Base-by-base conservation (phyloP, 768 basidiomycete species). In the Rhodotorula taiwanensis region DNA sequence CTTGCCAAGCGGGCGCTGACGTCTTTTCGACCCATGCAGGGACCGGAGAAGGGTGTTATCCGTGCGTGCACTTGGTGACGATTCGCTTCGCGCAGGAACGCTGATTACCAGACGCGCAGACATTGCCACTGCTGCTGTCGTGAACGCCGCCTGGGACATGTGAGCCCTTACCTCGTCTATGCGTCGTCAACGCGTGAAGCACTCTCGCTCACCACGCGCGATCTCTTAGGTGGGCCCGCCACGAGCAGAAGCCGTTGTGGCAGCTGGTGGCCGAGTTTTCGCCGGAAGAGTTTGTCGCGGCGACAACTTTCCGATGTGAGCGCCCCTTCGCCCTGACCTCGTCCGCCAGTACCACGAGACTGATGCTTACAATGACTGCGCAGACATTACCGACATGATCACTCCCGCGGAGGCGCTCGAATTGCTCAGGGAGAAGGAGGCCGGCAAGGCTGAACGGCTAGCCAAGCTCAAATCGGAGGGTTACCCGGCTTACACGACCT, bases 21-120 rank as follows among this genome's bases (percentile, higher is more conserved):
- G 4, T n/a, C 11, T 4, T 15, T 18, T 16, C 52, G 36, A 2
- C 13, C 16, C 33, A 34, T 2, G 9, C 43, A 55, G 71, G 91
- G 90, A 9, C 91, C 92, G 0, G 92, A 94, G 75, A 94, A 94
- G 76, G 93, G 93, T 55, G 89, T 97, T 5, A 92, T 97, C 56
- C 88, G 61, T 62, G 13, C 10, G 61, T 39, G 14, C 10, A 90
- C 73, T 84, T 94, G 55, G 89, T 91, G 4, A 82, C 87, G 0
- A n/a, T 89, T 83, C 9, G 4, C 33, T 13, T 6, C 18, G 10
- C 33, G 23, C 89, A 89, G 2, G 0, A 1, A 7, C 5, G 18
- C 47, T 48, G 28, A 33, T 21, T 8, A 25, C 3, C 49, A 23
- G 7, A 7, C 34, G 23, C 16, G n/a, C 33, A 34, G 41, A 66